Evolutionary conservation across 2,329 filamentous ascomycete species (phyloP).

Genomic region (Aspergillus melleus): DNA sequence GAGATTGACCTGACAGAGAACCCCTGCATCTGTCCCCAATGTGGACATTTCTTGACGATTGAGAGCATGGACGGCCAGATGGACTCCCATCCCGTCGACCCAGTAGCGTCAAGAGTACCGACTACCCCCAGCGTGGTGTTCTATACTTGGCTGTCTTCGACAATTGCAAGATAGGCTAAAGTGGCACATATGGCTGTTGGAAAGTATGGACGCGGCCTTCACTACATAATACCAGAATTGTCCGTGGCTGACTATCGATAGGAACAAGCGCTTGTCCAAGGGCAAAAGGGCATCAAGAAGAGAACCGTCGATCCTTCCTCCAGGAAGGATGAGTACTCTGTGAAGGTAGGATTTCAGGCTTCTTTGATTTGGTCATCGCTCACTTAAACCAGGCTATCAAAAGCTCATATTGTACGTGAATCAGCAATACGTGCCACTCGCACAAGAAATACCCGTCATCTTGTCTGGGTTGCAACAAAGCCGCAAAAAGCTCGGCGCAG

Average conservation of each 20-base stretch:
- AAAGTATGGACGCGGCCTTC: constrained; percentile 58
- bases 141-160: constrained; percentile 45
- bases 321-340: constrained; percentile 98
- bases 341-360: constrained; percentile 67
- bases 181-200: constrained; percentile 79
- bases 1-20: constrained; percentile 60
- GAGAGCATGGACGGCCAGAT: constrained; percentile 62
- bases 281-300: constrained; percentile 99
- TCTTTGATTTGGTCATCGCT: constrained; percentile 9
- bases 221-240: not conserved
- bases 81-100: constrained; percentile 38
- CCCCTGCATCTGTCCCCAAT: constrained; percentile 62
- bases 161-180: constrained; percentile 44
- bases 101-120: constrained; percentile 35
- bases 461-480: no score
- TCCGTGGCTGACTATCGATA: constrained; percentile 37
- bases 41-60: constrained; percentile 63
- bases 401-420: constrained; percentile 62
- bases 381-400: constrained; percentile 62
- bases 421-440: constrained; percentile 41
- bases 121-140: constrained; percentile 42
- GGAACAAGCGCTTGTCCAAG: constrained; percentile 99
- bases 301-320: constrained; percentile 96
- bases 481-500: constrained; percentile 29
- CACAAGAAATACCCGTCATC: no score